Conservation (phyloP, 306 rosid species). For the Rubus idaeus region DNA sequence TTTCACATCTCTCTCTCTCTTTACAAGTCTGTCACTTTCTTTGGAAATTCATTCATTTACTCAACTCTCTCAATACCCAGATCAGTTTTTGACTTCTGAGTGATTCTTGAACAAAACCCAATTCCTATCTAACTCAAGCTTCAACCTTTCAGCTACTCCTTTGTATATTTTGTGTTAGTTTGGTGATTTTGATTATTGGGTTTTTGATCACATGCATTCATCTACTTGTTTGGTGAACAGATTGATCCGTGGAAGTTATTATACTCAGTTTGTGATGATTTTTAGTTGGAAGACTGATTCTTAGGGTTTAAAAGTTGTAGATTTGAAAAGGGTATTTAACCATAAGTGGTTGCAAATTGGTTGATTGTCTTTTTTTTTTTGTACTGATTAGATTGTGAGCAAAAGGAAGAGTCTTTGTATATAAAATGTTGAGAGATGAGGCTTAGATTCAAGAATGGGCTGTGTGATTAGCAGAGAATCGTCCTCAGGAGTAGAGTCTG, state of each 20-base stretch:
- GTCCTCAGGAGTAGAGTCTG: constrained; percentile 50
- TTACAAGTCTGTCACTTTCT: constrained; percentile 16
- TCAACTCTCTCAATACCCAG: constrained; percentile 17
- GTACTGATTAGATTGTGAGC: constrained; percentile 29
- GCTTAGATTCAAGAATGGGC: constrained; percentile 80
- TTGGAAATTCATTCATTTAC: background rate
- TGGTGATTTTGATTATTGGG: constrained; percentile 14
- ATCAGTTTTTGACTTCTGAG: constrained; percentile 20
- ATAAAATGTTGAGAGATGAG: constrained; percentile 46
- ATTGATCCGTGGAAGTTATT: constrained; percentile 3
- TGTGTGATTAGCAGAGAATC: constrained; percentile 71
- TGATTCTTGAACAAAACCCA: constrained; percentile 21
- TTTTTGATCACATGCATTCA: constrained; percentile 2
- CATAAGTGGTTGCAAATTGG: constrained; percentile 9
- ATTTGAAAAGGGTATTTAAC: constrained; percentile 2
- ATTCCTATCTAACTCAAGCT: constrained; percentile 3
- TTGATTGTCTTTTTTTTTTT: constrained; percentile 23
- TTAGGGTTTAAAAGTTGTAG: constrained; percentile 7
- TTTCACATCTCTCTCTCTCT: background rate
- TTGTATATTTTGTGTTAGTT: background rate
- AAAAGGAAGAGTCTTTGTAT: constrained; percentile 15
- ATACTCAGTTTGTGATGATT: background rate
- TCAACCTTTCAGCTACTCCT: background rate
- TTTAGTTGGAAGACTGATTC: constrained; percentile 3
- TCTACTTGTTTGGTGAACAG: constrained; percentile 5